Percentiles rank a stretch among this genome's conserved stretches.
phyloP scores from a whole-genome alignment of 352 stramenopile genomes.

The Globisporangium spinosum region DNA sequence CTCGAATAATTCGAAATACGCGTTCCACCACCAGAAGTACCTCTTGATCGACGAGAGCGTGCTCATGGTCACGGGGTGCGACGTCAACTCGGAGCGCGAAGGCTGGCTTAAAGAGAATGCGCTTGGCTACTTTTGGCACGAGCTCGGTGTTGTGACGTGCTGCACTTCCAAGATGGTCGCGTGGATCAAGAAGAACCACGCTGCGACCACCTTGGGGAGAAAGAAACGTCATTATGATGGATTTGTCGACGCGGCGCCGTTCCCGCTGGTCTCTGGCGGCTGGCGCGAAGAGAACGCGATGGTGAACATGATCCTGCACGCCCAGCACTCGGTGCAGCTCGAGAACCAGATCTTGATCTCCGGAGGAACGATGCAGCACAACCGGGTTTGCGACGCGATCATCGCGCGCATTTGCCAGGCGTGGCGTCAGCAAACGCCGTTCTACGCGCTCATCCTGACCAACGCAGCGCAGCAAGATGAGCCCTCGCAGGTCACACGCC shows the following conservation, averaged over 20 bases:
- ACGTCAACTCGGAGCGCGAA: slow-evolving; percentile 68
- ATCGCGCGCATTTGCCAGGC: slow-evolving; percentile 47
- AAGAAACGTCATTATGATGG: slow-evolving; percentile 55
- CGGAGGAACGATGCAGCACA: slow-evolving; percentile 63
- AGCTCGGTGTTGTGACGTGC: slow-evolving; percentile 44
- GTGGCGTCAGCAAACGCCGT: slow-evolving; percentile 29
- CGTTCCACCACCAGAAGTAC: slow-evolving; percentile 84
- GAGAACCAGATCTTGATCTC: slow-evolving; percentile 85
- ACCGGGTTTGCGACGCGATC: slow-evolving; percentile 64
- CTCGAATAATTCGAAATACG: slow-evolving; percentile 82
- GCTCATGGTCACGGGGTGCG: slow-evolving; percentile 76
- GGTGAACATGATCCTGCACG: slow-evolving; percentile 77
- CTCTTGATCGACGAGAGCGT: slow-evolving; percentile 55
- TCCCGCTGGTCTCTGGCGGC: slow-evolving; percentile 65
- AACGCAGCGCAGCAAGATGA: slow-evolving; percentile 78
- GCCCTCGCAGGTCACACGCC: slow-evolving; percentile 62
- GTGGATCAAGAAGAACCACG: slow-evolving; percentile 63
- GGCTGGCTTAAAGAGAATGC: slow-evolving; percentile 60
- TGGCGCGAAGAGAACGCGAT: slow-evolving; percentile 80
- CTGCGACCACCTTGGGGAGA: slow-evolving; percentile 9
- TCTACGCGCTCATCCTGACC: slow-evolving; percentile 64
- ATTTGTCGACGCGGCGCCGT: slow-evolving; percentile 52
- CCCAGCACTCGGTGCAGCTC: slow-evolving; percentile 57
- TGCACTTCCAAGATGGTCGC: slow-evolving; percentile 51
- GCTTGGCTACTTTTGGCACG: slow-evolving; percentile 77